Evolutionary conservation across 1,139 yeast species (phyloP), one percentile per base, ranked within the genome.

Genomic region (Pichia sp.): DNA sequence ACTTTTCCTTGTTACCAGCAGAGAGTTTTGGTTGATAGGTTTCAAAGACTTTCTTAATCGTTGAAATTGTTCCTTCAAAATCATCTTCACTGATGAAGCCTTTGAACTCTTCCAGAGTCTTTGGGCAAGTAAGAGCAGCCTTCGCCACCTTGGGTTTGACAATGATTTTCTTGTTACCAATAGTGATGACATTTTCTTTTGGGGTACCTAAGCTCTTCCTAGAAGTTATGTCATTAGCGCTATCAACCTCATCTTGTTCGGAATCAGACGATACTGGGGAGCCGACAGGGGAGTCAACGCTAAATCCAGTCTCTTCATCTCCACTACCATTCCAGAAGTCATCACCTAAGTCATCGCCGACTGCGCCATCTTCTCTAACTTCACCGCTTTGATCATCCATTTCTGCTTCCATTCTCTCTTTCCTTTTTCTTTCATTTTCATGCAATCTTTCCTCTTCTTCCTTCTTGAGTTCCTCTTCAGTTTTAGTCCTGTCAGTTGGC

Each of bases 401-500:
- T 3, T 44, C 59, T 29, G 94, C 96, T 48, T 74, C 77, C 98
- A 93, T 91, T 64, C 99, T 76, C 44, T 74, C 76, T 45, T 73
- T 55, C 57, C 97, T 71, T 39, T 77, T 93, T 32, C 72, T 74
- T 55, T 87, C 96, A 42, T 86, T 66, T 50, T 76, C 73, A 50
- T 74, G 74, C 61, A 72, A 67, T 50, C 72, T 76, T 26, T 78
- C 87, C 7, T 72, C 75, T 46, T 74, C 74, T 52, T 85, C 96
- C 37, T 70, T 66, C 29, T 66, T 70, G 16, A 87, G 44, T 58
- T 93, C 98, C 55, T 91, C 96, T 1, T 75, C 85, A 0, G 97
- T 88, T 60, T 88, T 86, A 1, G 96, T 87, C 58, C 96, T 71
- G 42, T 87, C 96, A n/a, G 93, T 77, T n/a, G 98, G 98, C 9